Evolutionary conservation across 2,329 filamentous ascomycete species (phyloP).

Genomic region (Ilyonectria sp.): DNA sequence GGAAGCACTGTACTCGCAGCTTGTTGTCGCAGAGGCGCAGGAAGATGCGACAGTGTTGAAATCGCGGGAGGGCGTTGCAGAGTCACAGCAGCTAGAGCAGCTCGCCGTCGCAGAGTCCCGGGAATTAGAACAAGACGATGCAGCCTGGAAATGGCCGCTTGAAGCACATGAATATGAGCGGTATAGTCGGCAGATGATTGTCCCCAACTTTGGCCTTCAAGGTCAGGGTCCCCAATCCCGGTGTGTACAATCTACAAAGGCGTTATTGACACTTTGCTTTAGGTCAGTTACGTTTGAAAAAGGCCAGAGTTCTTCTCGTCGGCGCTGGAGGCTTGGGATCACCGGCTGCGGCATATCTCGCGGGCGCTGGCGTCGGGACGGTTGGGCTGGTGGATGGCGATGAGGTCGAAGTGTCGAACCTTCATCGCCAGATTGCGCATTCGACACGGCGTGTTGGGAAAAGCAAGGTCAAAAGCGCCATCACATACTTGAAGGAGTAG

Average conservation of each 20-base stretch:
- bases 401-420: conserved; percentile 87
- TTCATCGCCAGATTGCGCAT: conserved; percentile 94
- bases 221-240: conserved; percentile 62
- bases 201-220: conserved; percentile 83
- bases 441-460: conserved; percentile 78
- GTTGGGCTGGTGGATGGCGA: conserved; percentile 92
- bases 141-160: conserved; percentile 76
- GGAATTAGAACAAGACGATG: conserved; percentile 26
- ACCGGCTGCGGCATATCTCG: conserved; percentile 92
- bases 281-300: conserved; percentile 84
- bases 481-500: conserved; percentile 70
- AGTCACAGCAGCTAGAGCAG: conserved; percentile 19
- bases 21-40: conserved; percentile 1
- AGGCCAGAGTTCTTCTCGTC: conserved; percentile 82
- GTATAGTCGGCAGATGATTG: conserved; percentile 92
- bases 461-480: conserved; percentile 85
- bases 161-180: conserved; percentile 82
- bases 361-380: conserved; percentile 87
- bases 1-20: conserved; percentile 56
- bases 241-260: background rate
- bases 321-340: conserved; percentile 93
- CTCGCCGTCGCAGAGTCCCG: background rate
- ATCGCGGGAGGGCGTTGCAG: conserved; percentile 67
- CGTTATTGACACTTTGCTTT: conserved; percentile 14
- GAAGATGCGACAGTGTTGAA: conserved; percentile 53